Evolutionary conservation across 2,329 filamentous ascomycete species (phyloP), one percentile per base, ranked within the genome.

Genomic region (Periglandula ipomoeae): DNA sequence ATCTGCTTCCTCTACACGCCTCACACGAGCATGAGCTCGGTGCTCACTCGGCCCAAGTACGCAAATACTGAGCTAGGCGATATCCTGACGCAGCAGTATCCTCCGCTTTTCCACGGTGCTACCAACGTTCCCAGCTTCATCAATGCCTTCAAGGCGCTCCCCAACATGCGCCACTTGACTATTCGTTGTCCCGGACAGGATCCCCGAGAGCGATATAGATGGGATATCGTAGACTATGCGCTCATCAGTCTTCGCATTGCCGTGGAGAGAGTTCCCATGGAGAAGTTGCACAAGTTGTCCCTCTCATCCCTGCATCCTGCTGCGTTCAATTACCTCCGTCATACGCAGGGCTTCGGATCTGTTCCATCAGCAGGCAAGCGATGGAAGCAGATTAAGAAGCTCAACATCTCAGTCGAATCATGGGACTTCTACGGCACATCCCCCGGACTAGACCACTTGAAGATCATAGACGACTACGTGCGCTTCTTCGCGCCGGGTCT

Each of bases 51-150:
- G 47, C 85, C 85, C 46, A 91, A 88, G 67, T 94, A 94, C 64
- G 87, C 85, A 56, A 87, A 83, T 63, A 75, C 78, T 57, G 85
- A 88, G 59, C 80, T 93, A 59, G 89, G 84, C 52, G 85, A 91
- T 61, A 76, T 94, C 50, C 74, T 95, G 52, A 87, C 88, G 13
- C 82, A 88, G 61, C 89, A 95, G 67, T 95, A 94, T 60, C 87
- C 88, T 46, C 87, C 89, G 5, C 70, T 95, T 3, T 95, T 95
- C 68, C 89, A 95, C 61, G 87, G 89, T 6, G 87, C 89, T 7
- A 91, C 87, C 52, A 93, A 95, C 61, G 84, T 94, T 6, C 79
- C 86, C 5, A 86, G 87, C 35, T 95, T 95, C 69, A 82, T 91
- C 57, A 76, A 81, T 54, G 86, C 86, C 44, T 73, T 95, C 61